Percentiles rank a stretch among this genome's conserved stretches.
Conservation (phyloP, 1,284 basidiomycete species). For the Ceratobasidium sp. region DNA sequence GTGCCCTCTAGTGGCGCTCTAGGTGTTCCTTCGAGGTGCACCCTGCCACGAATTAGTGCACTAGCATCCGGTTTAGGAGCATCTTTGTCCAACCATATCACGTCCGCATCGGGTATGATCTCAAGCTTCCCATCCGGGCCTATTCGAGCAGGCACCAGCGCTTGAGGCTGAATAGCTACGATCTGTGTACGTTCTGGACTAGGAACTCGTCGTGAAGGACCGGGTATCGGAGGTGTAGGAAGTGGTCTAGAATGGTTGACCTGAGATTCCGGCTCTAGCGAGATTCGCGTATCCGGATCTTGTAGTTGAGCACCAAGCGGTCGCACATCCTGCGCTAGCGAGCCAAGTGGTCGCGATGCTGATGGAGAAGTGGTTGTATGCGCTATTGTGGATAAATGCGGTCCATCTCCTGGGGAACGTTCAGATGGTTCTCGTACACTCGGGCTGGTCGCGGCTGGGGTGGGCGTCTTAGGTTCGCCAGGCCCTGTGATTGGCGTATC, state of each 20-base stretch:
- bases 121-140: constrained; percentile 25
- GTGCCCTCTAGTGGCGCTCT: neutral
- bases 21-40: neutral
- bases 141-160: constrained; percentile 34
- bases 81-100: constrained; percentile 28
- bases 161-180: constrained; percentile 8
- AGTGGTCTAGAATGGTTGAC: neutral
- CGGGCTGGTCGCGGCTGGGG: neutral
- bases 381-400: neutral
- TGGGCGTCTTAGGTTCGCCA: neutral
- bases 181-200: constrained; percentile 2
- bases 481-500: neutral
- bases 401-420: neutral
- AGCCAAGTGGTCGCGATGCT: neutral
- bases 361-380: constrained; percentile 1
- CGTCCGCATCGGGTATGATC: constrained; percentile 30
- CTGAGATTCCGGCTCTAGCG: constrained; percentile 2
- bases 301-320: neutral
- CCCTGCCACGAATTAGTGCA: neutral
- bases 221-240: neutral
- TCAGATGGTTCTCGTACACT: neutral
- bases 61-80: neutral
- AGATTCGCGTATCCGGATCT: neutral
- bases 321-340: neutral
- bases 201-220: neutral